phyloP scores from a whole-genome alignment of 1,284 basidiomycete species.

The Naganishia liquefaciens region DNA sequence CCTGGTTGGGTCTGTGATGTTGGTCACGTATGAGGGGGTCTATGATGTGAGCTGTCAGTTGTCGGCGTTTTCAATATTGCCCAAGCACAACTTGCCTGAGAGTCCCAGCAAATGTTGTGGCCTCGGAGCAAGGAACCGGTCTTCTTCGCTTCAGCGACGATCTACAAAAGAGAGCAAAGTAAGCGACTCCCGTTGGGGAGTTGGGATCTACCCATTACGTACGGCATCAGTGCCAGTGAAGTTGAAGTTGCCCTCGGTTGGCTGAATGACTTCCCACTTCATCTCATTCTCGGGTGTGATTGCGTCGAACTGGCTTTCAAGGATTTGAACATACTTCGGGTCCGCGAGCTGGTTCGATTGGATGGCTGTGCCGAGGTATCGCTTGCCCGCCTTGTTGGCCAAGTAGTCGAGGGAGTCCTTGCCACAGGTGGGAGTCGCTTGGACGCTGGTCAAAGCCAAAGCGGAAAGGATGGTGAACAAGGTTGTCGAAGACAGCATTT shows the following conservation, averaged over 20 bases:
- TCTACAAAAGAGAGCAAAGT: constrained; percentile 22
- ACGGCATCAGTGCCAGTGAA: constrained; percentile 43
- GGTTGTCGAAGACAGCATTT: constrained; percentile 25
- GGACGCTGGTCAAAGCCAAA: constrained; percentile 21
- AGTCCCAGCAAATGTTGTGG: constrained; percentile 43
- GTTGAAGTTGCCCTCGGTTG: constrained; percentile 40
- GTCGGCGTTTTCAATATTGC: too few species aligned
- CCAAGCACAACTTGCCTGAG: constrained; percentile 35
- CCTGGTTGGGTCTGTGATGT: constrained; percentile 42
- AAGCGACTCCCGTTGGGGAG: neutral
- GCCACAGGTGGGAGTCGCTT: constrained; percentile 1
- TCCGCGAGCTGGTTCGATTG: constrained; percentile 39
- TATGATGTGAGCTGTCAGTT: neutral
- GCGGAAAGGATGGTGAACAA: constrained; percentile 22
- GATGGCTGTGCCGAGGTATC: constrained; percentile 42
- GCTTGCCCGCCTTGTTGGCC: constrained; percentile 33
- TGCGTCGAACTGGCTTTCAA: constrained; percentile 40
- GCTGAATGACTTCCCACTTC: constrained; percentile 45
- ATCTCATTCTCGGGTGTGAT: constrained; percentile 46
- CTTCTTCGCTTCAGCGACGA: constrained; percentile 40
- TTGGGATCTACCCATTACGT: constrained; percentile 13
- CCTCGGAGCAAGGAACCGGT: constrained; percentile 40
- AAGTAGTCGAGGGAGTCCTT: constrained; percentile 24
- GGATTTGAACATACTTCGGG: constrained; percentile 34
- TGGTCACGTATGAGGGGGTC: constrained; percentile 41